Evolutionary conservation across 768 basidiomycete genomes (phyloP), one percentile per base, ranked within the genome.

Genomic region (Amanita rubescens): DNA sequence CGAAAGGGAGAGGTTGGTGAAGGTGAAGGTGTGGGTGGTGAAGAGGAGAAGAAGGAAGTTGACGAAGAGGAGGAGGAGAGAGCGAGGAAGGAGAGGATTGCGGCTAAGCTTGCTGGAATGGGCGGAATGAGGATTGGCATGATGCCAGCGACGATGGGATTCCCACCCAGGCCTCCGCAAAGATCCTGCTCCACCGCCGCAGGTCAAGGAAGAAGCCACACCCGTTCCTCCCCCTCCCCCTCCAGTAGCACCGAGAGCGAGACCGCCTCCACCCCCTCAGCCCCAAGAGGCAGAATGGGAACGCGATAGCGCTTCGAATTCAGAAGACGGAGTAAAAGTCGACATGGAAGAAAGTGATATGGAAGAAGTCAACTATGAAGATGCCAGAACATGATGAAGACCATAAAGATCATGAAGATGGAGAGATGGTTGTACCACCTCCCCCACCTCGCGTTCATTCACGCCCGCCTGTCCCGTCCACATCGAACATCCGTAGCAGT

Each of bases 301-400:
- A 38, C 64, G 71, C 9, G 76, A 72, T 56, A 73, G 76, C 60
- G 57, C 65, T 25, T 60, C 65, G 32, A 67, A 69, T 30, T 79
- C 80, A 3, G 81, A 83, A 17, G 85, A 87, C 42, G 78, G 78
- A 9, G 82, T 82, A 20, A 74, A 75, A 34, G 79, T 82, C 22
- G 87, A 87, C 54, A 79, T 76, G 5, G 85, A 87, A 60, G 85
- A 87, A 59, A 87, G 84, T 56, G 85, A 87, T 62, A 70, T 81
- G 12, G 86, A 88, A 58, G 85, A 87, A 58, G 78, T 84, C 8
- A 71, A 67, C 8, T 73, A 82, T 55, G 79, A 81, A 33, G 82
- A 85, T 57, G 76, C 71, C 8, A 67, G 63, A 20, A 64, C 57
- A n/a, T 5, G 54, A 55, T n/a, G 45, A 41, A 22, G 67, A 69